These are phyloP conservation scores for Quercus engelmannii DNA, from an alignment of 306 rosid species.

Conservation along the genomic window DNA sequence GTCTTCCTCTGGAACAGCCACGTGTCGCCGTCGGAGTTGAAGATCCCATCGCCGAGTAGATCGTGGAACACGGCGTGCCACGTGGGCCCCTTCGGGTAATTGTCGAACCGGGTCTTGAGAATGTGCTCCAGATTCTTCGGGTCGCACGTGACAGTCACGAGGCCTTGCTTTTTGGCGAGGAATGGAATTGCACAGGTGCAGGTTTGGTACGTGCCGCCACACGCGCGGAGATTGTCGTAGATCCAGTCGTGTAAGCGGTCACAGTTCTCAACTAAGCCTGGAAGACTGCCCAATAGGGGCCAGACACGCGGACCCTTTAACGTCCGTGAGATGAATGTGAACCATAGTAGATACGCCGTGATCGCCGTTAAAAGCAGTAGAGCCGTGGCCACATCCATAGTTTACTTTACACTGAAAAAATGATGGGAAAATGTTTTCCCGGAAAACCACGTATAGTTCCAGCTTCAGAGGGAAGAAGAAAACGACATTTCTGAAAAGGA, in stretches of 20 bases:
- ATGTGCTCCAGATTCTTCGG: slow-evolving; percentile 88
- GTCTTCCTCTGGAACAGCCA: slow-evolving; percentile 95
- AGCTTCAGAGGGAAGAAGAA: no score
- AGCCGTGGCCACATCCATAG: slow-evolving; percentile 72
- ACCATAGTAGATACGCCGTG: slow-evolving; percentile 69
- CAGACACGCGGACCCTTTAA: slow-evolving; percentile 87
- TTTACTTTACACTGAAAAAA: slow-evolving; percentile 7
- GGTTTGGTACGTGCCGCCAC: slow-evolving; percentile 97
- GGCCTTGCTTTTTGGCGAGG: slow-evolving; percentile 77
- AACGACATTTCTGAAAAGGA: no score
- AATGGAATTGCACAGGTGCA: slow-evolving; percentile 95
- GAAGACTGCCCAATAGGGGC: slow-evolving; percentile 87
- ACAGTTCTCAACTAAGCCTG: slow-evolving; percentile 70
- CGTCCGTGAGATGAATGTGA: slow-evolving; percentile 87
- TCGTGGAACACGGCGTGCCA: slow-evolving; percentile 96
- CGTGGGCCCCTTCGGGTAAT: slow-evolving; percentile 88
- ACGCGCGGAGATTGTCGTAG: slow-evolving; percentile 84
- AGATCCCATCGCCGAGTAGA: slow-evolving; percentile 81
- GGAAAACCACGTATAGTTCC: neutral
- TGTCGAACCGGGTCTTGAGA: slow-evolving; percentile 78
- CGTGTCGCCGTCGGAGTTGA: slow-evolving; percentile 89
- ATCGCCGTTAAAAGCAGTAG: slow-evolving; percentile 67
- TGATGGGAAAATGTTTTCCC: neutral
- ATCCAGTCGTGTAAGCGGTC: slow-evolving; percentile 97
- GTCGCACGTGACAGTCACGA: slow-evolving; percentile 98